phyloP scores from a whole-genome alignment of 352 stramenopile genomes.

The Phytopythium vexans region DNA sequence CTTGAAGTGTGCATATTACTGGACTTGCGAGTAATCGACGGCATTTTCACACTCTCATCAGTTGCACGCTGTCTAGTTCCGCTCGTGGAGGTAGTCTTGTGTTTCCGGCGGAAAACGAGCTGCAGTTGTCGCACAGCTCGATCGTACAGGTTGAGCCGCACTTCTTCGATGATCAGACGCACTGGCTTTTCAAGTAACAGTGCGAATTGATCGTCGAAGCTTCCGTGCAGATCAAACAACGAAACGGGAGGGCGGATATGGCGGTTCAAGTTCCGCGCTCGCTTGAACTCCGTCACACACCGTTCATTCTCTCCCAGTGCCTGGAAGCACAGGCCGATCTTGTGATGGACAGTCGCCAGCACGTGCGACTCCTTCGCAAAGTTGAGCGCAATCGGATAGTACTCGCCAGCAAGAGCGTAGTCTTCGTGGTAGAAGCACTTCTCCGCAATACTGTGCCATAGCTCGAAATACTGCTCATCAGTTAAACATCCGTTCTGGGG shows the following conservation, averaged over 20 bases:
- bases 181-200: slow-evolving; percentile 46
- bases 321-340: slow-evolving; percentile 56
- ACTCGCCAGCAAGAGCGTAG: slow-evolving; percentile 56
- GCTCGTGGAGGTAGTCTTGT: slow-evolving; percentile 1
- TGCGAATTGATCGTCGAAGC: slow-evolving; percentile 46
- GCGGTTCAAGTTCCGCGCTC: slow-evolving; percentile 59
- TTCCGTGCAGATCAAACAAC: slow-evolving; percentile 32
- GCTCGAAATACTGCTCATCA: slow-evolving; percentile 50
- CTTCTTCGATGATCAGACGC: slow-evolving; percentile 46
- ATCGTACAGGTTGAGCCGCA: slow-evolving; percentile 59
- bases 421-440: slow-evolving; percentile 71
- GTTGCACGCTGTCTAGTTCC: not conserved
- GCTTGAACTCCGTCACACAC: slow-evolving; percentile 63
- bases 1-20: too few relatives aligned
- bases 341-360: slow-evolving; percentile 48
- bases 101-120: slow-evolving; percentile 52
- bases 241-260: slow-evolving; percentile 42
- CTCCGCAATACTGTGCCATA: slow-evolving; percentile 50
- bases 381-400: slow-evolving; percentile 50
- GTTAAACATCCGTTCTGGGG: slow-evolving; percentile 25
- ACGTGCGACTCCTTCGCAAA: slow-evolving; percentile 67
- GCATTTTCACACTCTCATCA: slow-evolving; percentile 4
- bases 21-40: slow-evolving; percentile 1
- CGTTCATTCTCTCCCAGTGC: slow-evolving; percentile 42
- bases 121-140: slow-evolving; percentile 55